phyloP scores from a whole-genome alignment of 805 yeast species.

The Saccharomycopsis lassenensis region DNA sequence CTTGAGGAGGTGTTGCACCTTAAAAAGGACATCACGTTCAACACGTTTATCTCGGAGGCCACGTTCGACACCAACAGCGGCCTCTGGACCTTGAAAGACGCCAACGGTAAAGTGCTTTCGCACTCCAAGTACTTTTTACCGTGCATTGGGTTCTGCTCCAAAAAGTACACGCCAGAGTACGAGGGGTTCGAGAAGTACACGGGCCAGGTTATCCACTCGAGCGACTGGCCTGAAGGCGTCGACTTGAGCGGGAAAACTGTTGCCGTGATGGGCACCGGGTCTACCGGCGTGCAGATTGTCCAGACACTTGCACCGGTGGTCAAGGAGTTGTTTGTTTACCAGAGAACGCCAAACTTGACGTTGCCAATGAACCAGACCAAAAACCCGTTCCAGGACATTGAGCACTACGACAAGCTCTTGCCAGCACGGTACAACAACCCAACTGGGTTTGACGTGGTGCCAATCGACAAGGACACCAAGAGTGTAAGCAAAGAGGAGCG shows the following conservation, averaged over 20 bases:
- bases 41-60: conserved; percentile 20
- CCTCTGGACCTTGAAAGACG: conserved; percentile 21
- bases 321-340: conserved; percentile 17
- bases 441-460: no score
- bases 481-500: no score
- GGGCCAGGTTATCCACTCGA: conserved; percentile 18
- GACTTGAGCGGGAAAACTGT: conserved; percentile 15
- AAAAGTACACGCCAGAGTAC: conserved; percentile 21
- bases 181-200: conserved; percentile 18
- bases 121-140: conserved; percentile 17
- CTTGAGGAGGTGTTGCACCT: conserved; percentile 22
- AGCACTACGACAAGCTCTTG: no score
- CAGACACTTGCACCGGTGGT: conserved; percentile 18
- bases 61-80: conserved; percentile 19
- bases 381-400: no score
- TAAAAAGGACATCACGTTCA: conserved; percentile 21
- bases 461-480: no score
- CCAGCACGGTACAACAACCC: no score
- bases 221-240: conserved; percentile 19
- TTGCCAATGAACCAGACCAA: conserved; percentile 21
- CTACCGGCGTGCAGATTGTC: conserved; percentile 21
- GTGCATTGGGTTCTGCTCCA: conserved; percentile 22
- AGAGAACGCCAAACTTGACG: conserved; percentile 19
- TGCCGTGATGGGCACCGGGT: conserved; percentile 21
- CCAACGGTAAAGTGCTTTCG: conserved; percentile 16